phyloP scores from a whole-genome alignment of 2,329 filamentous ascomycete species.

The Arachnopeziza araneosa region DNA sequence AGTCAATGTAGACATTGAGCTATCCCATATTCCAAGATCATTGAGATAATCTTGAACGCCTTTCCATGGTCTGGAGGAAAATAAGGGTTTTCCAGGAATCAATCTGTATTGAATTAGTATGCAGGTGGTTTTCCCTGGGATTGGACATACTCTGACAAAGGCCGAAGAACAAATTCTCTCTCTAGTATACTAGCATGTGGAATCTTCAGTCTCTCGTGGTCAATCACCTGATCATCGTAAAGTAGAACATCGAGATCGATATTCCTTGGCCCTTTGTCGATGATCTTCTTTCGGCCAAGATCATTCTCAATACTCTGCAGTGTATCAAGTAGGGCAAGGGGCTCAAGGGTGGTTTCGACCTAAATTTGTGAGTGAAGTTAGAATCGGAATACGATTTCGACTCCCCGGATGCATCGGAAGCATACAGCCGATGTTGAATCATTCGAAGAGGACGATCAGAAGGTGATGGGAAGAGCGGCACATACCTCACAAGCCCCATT shows the following conservation, averaged over 20 bases:
- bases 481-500: slow-evolving; percentile 89
- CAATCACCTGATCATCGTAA: slow-evolving; percentile 62
- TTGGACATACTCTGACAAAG: slow-evolving; percentile 65
- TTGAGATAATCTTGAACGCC: slow-evolving; percentile 56
- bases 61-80: slow-evolving; percentile 52
- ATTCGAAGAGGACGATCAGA: background rate
- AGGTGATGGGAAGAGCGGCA: slow-evolving; percentile 14
- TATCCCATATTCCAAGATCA: slow-evolving; percentile 44
- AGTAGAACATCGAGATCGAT: slow-evolving; percentile 92
- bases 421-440: background rate
- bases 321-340: slow-evolving; percentile 69
- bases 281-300: slow-evolving; percentile 73
- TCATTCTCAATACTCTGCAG: slow-evolving; percentile 78
- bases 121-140: background rate
- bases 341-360: slow-evolving; percentile 75
- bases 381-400: slow-evolving; percentile 2
- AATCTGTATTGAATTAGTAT: slow-evolving; percentile 37
- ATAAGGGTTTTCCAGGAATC: slow-evolving; percentile 48
- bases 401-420: background rate
- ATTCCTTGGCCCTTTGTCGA: slow-evolving; percentile 91
- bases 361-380: slow-evolving; percentile 33
- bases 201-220: slow-evolving; percentile 69
- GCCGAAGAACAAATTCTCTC: slow-evolving; percentile 87
- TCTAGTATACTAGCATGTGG: slow-evolving; percentile 84
- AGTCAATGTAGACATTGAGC: slow-evolving; percentile 53